Base-by-base conservation (phyloP, 73 alveolate genomes). In the Effrenium voratum region DNA sequence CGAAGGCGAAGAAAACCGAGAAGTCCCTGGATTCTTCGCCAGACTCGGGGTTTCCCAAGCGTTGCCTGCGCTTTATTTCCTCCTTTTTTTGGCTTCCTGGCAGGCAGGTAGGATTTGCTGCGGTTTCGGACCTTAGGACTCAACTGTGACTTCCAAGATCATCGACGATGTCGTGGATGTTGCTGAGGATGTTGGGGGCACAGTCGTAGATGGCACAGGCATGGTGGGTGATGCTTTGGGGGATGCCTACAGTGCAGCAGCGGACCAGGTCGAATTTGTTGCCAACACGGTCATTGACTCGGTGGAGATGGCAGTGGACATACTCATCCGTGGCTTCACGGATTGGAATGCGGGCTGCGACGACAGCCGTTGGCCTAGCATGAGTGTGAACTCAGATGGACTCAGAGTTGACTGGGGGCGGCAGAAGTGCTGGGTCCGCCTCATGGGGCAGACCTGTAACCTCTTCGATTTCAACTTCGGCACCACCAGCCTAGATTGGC, bases 221-320 rank as follows among this genome's bases (percentile, higher is more conserved):
- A n/a, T 81, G 73, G 60, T 81, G 59, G 92, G 92, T 5, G 92
- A 81, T 81, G 92, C 92, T 57, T 38, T 81, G 45, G 68, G 73
- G 12, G 92, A 81, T 47, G 92, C 92, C 28, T 81, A 81, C 49
- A n/a, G 47, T n/a, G 46, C 32, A 19, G 92, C 92, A 22, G 75
- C 92, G 32, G 92, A 81, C 32, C 92, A 81, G 55, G 47, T 81
- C 34, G 32, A 72, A 45, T 81, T 81, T 36, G 92, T 81, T 34
- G 92, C 92, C 32, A 81, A 81, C 47, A 81, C 92, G 32, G 92
- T 81, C 50, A 81, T 81, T 36, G 92, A 81, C 92, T 32, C 92
- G n/a, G 92, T 81, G 92, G 92, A 81, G 73, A 81, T 81, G 92
- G 92, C 92, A 19, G 72, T 81, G 73, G 38, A 55, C 47, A 81